These are phyloP conservation scores for Glomus cerebriforme DNA, from an alignment of 192 early-diverging fungal genomes.

Conservation along the genomic window DNA sequence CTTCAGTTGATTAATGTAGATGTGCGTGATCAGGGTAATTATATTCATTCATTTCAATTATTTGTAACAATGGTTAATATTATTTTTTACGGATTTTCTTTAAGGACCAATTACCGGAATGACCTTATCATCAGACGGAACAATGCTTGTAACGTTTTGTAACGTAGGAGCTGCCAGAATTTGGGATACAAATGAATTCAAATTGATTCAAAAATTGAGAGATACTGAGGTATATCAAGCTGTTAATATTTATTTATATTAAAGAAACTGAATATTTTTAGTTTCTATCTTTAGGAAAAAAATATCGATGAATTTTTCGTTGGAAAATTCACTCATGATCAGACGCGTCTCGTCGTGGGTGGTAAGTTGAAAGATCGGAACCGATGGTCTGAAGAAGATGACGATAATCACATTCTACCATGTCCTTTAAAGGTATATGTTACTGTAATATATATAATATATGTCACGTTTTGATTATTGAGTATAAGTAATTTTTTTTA, in stretches of 20 bases:
- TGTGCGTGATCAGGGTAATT: conserved; percentile 72
- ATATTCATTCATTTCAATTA: not conserved
- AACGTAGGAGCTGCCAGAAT: conserved; percentile 73
- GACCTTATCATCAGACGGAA: conserved; percentile 79
- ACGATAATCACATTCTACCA: conserved; percentile 92
- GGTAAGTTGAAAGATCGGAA: conserved; percentile 92
- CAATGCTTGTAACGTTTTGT: conserved; percentile 85
- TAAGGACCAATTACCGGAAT: conserved; percentile 79
- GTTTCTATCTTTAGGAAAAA: conserved; percentile 49
- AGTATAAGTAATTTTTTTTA: not conserved
- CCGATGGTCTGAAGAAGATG: conserved; percentile 85
- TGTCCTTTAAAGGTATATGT: conserved; percentile 79
- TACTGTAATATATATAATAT: not conserved
- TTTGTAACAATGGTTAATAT: not conserved
- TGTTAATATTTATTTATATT: not conserved
- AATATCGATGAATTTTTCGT: conserved; percentile 94
- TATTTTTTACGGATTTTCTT: not conserved
- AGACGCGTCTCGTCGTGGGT: conserved; percentile 69
- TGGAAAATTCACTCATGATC: conserved; percentile 74
- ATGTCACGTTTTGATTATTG: not conserved
- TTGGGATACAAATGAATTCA: conserved; percentile 82
- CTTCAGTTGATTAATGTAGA: conserved; percentile 64
- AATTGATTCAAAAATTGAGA: conserved; percentile 67
- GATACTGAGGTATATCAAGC: conserved; percentile 52
- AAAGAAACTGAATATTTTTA: not conserved